Percentiles rank a stretch among this genome's conserved stretches.
phyloP scores from a whole-genome alignment of 1,284 basidiomycete species.

The Apiotrichum veenhuisii region DNA sequence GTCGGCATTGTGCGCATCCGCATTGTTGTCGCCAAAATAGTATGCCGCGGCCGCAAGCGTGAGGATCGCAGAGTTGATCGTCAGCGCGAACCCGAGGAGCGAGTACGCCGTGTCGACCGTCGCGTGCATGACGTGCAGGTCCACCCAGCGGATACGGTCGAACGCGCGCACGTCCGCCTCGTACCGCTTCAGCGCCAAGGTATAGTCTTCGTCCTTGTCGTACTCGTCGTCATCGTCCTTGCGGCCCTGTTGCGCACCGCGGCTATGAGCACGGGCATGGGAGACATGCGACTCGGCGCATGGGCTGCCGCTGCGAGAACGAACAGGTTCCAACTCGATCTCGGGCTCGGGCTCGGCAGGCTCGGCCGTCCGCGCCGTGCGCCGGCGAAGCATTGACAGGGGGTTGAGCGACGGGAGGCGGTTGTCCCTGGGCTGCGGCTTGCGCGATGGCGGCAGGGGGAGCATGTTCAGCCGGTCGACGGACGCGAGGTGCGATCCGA shows the following conservation, averaged over 20 bases:
- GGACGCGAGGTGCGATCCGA: slow-evolving; percentile 79
- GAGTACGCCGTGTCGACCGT: slow-evolving; percentile 53
- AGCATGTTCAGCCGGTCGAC: slow-evolving; percentile 60
- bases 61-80: slow-evolving; percentile 74
- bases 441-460: slow-evolving; percentile 28
- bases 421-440: neutral
- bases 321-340: neutral
- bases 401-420: slow-evolving; percentile 24
- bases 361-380: neutral
- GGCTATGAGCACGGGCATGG: neutral
- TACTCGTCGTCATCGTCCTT: slow-evolving; percentile 31
- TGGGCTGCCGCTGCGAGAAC: too few species aligned
- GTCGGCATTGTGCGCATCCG: slow-evolving; percentile 58
- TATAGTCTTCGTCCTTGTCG: slow-evolving; percentile 23
- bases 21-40: slow-evolving; percentile 56
- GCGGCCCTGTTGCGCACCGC: neutral
- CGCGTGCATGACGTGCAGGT: slow-evolving; percentile 72
- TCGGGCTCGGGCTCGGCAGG: neutral
- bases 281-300: too few species aligned
- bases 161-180: slow-evolving; percentile 58
- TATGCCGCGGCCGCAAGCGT: slow-evolving; percentile 64
- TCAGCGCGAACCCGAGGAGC: slow-evolving; percentile 74
- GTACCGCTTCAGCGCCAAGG: slow-evolving; percentile 47
- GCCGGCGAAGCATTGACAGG: slow-evolving; percentile 6
- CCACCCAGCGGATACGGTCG: slow-evolving; percentile 64